Percentiles rank a stretch among this genome's conserved stretches.
Evolutionary conservation across 2,329 filamentous ascomycete genomes (phyloP).

Genomic region (Xylaria sp.): DNA sequence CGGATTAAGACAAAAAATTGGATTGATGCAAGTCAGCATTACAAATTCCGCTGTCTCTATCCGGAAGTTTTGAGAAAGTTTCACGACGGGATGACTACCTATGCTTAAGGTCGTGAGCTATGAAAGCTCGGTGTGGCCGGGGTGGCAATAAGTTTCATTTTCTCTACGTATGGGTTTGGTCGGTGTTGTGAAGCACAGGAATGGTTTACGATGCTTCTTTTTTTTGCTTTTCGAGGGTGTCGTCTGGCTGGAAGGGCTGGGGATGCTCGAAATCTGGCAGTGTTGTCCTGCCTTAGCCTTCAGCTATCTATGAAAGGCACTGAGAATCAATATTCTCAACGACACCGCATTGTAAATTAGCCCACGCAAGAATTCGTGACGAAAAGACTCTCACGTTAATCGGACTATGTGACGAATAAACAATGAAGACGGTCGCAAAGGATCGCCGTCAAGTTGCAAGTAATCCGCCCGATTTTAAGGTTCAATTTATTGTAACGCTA

Average conservation of each 20-base stretch:
- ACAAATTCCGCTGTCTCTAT: constrained; percentile 22
- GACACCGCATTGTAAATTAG: constrained; percentile 45
- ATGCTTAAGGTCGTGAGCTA: constrained; percentile 40
- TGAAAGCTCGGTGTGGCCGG: constrained; percentile 38
- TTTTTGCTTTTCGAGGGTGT: constrained; percentile 44
- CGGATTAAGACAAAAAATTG: constrained; percentile 48
- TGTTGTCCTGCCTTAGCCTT: constrained; percentile 35
- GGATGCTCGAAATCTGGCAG: constrained; percentile 35
- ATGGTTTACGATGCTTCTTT: constrained; percentile 48
- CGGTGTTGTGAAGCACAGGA: constrained; percentile 50
- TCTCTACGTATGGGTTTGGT: constrained; percentile 49
- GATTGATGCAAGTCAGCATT: neutral
- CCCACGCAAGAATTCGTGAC: constrained; percentile 33
- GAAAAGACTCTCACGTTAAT: constrained; percentile 15
- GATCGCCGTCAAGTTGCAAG: constrained; percentile 3
- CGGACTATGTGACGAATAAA: constrained; percentile 16
- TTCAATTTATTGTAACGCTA: neutral
- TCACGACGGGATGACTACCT: constrained; percentile 46
- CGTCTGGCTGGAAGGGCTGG: constrained; percentile 39
- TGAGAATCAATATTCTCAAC: constrained; percentile 35
- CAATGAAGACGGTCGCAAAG: constrained; percentile 1
- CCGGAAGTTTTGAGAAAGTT: constrained; percentile 39
- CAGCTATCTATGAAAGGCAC: constrained; percentile 29
- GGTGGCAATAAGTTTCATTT: constrained; percentile 46
- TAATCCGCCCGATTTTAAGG: neutral